These are phyloP conservation scores for Trichophyton schoenleinii DNA, from an alignment of 2,329 filamentous ascomycete genomes.

Conservation along the genomic window DNA sequence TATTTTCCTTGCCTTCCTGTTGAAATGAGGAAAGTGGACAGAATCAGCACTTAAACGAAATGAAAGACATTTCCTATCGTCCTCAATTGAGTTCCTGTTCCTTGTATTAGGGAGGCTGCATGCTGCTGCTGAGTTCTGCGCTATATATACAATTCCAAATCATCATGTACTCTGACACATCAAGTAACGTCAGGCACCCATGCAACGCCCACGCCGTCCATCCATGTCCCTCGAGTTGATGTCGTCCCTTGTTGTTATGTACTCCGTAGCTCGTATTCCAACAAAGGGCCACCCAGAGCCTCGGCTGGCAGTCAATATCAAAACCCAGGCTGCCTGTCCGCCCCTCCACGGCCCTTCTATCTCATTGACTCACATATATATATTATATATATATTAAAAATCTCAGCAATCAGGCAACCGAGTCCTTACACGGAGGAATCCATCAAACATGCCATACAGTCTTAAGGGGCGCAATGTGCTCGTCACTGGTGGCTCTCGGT, in stretches of 20 bases:
- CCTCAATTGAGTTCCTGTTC: neutral
- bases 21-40: neutral
- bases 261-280: too few relatives aligned
- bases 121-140: neutral
- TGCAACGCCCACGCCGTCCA: too few relatives aligned
- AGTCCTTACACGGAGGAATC: neutral
- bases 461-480: conserved; percentile 50
- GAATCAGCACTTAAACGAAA: neutral
- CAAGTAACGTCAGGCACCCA: too few relatives aligned
- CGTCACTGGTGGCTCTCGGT: conserved; percentile 53
- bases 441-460: conserved; percentile 47
- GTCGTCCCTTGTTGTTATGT: too few relatives aligned
- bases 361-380: neutral
- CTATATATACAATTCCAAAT: neutral
- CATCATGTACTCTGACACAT: neutral
- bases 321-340: neutral
- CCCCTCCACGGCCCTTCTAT: neutral
- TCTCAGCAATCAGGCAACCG: neutral
- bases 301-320: too few relatives aligned
- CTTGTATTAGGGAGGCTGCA: neutral
- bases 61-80: neutral
- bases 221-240: too few relatives aligned
- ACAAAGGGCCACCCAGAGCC: too few relatives aligned
- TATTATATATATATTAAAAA: neutral
- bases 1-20: neutral